A percentile compares a stretch with the other conserved stretches of the same genome.
Evolutionary conservation across 768 basidiomycete genomes (phyloP).

Genomic region (Suillus decipiens): DNA sequence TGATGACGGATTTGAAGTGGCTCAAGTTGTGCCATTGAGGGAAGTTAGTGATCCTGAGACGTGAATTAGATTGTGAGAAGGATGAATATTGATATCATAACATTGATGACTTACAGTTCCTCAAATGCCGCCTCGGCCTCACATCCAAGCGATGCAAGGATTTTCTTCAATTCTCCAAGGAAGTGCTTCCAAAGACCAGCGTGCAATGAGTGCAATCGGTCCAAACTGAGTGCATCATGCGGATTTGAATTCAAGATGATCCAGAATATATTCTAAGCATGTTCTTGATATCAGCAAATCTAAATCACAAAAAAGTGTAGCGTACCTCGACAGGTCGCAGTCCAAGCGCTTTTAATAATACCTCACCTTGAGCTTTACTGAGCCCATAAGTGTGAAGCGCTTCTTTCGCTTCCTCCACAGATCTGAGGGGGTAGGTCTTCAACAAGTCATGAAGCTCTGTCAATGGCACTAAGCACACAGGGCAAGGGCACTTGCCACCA

Average conservation of each 20-base stretch:
- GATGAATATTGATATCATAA: neutral
- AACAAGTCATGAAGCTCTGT: conserved; percentile 27
- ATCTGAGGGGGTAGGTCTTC: conserved; percentile 18
- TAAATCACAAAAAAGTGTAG: too few relatives aligned
- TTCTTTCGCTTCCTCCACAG: conserved; percentile 17
- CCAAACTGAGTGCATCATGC: conserved; percentile 37
- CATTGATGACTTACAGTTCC: conserved; percentile 23
- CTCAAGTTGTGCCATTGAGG: conserved; percentile 37
- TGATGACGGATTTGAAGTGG: too few relatives aligned
- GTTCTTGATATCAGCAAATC: neutral
- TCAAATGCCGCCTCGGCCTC: conserved; percentile 13
- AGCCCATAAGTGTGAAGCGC: conserved; percentile 1
- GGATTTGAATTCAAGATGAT: conserved; percentile 35
- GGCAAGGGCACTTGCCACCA: conserved; percentile 35
- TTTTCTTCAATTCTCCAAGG: conserved; percentile 24
- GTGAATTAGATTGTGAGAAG: neutral
- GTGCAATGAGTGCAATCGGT: conserved; percentile 39
- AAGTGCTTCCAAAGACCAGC: conserved; percentile 39
- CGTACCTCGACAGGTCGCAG: conserved; percentile 20
- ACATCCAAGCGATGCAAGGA: conserved; percentile 18
- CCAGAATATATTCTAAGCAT: conserved; percentile 45
- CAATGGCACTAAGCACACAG: conserved; percentile 37
- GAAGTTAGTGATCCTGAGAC: conserved; percentile 22
- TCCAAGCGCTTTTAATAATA: conserved; percentile 21
- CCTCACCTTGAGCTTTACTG: conserved; percentile 21